A percentile compares a stretch with the other conserved stretches of the same genome.
Evolutionary conservation across 108 stramenopile genomes (phyloP).

Genomic region (Discostella stelligeroides): DNA sequence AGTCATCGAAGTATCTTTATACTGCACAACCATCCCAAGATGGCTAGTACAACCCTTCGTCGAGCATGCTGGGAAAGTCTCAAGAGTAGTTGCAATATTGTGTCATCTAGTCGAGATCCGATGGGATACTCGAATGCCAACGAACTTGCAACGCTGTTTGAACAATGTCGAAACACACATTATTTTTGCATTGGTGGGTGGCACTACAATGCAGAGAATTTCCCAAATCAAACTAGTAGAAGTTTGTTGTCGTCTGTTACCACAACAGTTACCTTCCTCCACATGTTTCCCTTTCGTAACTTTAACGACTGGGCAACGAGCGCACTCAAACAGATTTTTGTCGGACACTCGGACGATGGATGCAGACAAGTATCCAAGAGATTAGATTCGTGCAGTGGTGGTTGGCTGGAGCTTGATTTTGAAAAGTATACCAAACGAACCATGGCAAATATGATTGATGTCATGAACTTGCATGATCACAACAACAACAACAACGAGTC

Average conservation of each 20-base stretch:
- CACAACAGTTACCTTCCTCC: background rate
- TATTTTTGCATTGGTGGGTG: constrained; percentile 15
- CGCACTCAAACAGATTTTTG: constrained; percentile 19
- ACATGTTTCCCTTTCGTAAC: constrained; percentile 20
- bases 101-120: constrained; percentile 15
- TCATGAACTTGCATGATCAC: background rate
- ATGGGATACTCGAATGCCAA: constrained; percentile 16
- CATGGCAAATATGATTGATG: constrained; percentile 3
- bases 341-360: constrained; percentile 13
- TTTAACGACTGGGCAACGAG: constrained; percentile 14
- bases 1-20: background rate
- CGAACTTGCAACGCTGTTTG: background rate
- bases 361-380: background rate
- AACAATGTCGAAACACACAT: constrained; percentile 6
- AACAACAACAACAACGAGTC: too few species aligned
- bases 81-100: constrained; percentile 4
- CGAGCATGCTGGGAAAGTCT: constrained; percentile 28
- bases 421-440: constrained; percentile 15
- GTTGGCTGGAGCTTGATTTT: constrained; percentile 19
- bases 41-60: constrained; percentile 21
- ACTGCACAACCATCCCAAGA: constrained; percentile 16
- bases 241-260: background rate
- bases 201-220: constrained; percentile 15
- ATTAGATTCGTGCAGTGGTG: constrained; percentile 6
- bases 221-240: constrained; percentile 1